A percentile compares a stretch with the other conserved stretches of the same genome.
Evolutionary conservation across 2,329 filamentous ascomycete species (phyloP).

Genomic region (Metarhizium anisopliae): DNA sequence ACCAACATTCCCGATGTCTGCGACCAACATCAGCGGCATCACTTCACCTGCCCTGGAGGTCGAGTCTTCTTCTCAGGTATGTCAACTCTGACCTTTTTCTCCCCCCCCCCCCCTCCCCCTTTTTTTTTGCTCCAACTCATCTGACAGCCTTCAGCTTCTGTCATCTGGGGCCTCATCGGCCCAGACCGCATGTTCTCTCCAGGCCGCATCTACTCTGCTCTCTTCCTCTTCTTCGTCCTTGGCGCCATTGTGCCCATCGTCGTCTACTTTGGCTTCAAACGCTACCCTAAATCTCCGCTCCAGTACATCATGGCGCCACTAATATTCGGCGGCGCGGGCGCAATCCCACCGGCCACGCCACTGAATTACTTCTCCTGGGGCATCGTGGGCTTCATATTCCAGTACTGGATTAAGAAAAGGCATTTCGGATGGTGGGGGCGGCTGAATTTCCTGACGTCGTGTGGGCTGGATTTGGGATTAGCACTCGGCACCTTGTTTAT

Average conservation of each 20-base stretch:
- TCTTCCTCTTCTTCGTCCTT: constrained; percentile 51
- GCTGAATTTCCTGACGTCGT: constrained; percentile 64
- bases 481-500: constrained; percentile 59
- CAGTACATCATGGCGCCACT: constrained; percentile 51
- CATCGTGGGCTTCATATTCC: constrained; percentile 61
- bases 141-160: constrained; percentile 34
- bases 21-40: constrained; percentile 42
- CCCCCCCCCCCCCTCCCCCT: no score
- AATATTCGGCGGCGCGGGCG: constrained; percentile 46
- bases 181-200: constrained; percentile 55
- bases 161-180: constrained; percentile 61
- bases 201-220: constrained; percentile 50
- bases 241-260: constrained; percentile 44
- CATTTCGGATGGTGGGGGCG: constrained; percentile 64
- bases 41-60: constrained; percentile 56
- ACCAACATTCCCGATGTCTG: constrained; percentile 56
- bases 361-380: constrained; percentile 71
- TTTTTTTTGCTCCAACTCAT: neutral
- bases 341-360: constrained; percentile 58
- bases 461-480: constrained; percentile 60
- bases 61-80: constrained; percentile 54
- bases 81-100: constrained; percentile 2
- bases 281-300: constrained; percentile 40
- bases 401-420: constrained; percentile 55
- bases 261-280: constrained; percentile 40